Percentiles rank a stretch among this genome's conserved stretches.
phyloP scores from a whole-genome alignment of 495 filamentous ascomycete species.

The Tetracladium marchalianum region DNA sequence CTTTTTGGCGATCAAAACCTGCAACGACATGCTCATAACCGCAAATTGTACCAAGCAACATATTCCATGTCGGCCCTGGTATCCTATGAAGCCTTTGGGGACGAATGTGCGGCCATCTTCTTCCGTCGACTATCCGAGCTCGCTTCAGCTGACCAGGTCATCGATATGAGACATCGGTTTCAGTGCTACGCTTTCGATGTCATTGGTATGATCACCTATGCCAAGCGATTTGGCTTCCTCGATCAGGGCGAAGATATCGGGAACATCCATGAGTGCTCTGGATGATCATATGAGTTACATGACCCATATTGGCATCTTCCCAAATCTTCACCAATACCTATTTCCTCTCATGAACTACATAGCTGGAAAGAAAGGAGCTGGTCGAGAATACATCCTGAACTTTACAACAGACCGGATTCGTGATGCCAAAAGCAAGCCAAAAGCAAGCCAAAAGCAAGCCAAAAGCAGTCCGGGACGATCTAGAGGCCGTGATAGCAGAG shows the following conservation, averaged over 20 bases:
- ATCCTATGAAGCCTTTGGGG: slow-evolving; percentile 44
- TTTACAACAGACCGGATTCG: slow-evolving; percentile 29
- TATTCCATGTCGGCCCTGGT: slow-evolving; percentile 46
- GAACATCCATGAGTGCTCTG: slow-evolving; percentile 33
- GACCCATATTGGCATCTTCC: slow-evolving; percentile 37
- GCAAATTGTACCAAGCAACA: slow-evolving; percentile 29
- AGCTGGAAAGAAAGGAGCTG: slow-evolving; percentile 29
- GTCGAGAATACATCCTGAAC: slow-evolving; percentile 33
- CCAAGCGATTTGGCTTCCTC: slow-evolving; percentile 42
- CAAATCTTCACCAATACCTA: slow-evolving; percentile 32
- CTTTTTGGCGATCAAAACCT: slow-evolving; percentile 24
- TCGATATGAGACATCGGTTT: slow-evolving; percentile 44
- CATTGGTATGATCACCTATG: slow-evolving; percentile 47
- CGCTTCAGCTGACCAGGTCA: slow-evolving; percentile 19
- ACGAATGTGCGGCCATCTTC: slow-evolving; percentile 41
- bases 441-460: slow-evolving; percentile 1
- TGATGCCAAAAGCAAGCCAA: slow-evolving; percentile 1
- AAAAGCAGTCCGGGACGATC: slow-evolving; percentile 8
- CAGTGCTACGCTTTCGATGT: slow-evolving; percentile 54
- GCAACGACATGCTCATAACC: slow-evolving; percentile 18
- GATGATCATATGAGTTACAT: slow-evolving; percentile 31
- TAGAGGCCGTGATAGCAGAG: too few species aligned
- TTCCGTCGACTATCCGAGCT: slow-evolving; percentile 32
- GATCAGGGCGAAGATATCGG: slow-evolving; percentile 40
- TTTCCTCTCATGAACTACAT: slow-evolving; percentile 30